Base-by-base conservation (phyloP, 1,284 basidiomycete genomes). In the Tilletia setariae region DNA sequence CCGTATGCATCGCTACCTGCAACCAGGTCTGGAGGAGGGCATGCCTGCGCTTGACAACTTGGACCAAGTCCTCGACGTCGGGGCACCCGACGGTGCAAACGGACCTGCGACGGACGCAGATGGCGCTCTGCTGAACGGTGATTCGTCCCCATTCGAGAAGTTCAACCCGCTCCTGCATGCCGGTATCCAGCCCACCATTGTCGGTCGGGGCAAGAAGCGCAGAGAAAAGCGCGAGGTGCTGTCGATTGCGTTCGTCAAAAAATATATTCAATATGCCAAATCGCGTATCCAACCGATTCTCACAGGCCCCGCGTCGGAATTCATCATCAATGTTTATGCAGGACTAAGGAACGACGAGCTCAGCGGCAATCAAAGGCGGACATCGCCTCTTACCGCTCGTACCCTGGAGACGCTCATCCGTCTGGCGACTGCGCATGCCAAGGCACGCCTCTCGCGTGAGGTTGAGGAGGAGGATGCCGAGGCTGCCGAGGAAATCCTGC, bases 401-500 rank as follows among this genome's bases (percentile, higher is more conserved):
- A 98, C 96, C 6, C 89, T 99, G 68, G 96, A 99, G 85, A 99
- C 96, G 0, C 87, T 99, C 56, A 99, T 99, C 83, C 96, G 96
- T 87, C 88, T 99, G 16, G 89, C 96, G 6, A 98, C 95, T 19
- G 96, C 96, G 0, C 96, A 98, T 83, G 96, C 96, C 70, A 99
- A 99, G 84, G 89, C 94, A 15, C 89, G 95, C 23, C 86, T 99
- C 2, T 94, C 94, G 19, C 74, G 87, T 53, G 91, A 90, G 73
- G 93, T 99, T 23, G 90, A 92, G 77, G 88, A 91, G 80, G 85
- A 86, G 3, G 96, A 98, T 84, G 95, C 96, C 13, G 87, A 88
- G 79, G 90, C 91, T 40, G 96, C 95, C 1, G 94, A 98, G 83
- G 90, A 91, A 79, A 95, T 98, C 77, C 89, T 99, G 79, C 90